Conservation (phyloP, 768 basidiomycete species). For the Russula earlei region DNA sequence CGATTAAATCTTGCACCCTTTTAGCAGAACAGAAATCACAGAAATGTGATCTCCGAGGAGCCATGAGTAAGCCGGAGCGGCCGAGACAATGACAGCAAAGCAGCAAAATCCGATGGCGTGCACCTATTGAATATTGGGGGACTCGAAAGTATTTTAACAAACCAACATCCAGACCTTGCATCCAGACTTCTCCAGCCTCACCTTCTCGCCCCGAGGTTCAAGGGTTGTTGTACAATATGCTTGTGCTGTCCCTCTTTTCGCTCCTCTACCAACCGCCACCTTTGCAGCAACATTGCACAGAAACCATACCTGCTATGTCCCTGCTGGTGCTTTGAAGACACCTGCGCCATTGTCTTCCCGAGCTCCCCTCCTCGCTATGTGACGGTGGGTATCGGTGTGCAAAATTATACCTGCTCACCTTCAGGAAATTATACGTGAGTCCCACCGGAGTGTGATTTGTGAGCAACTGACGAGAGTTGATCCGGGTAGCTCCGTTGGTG, state of each 20-base stretch:
- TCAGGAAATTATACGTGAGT: slow-evolving; percentile 6
- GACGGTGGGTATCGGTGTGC: neutral
- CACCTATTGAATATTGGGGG: too few relatives aligned
- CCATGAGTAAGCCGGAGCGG: too few relatives aligned
- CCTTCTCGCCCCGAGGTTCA: too few relatives aligned
- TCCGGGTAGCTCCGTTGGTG: slow-evolving; percentile 9
- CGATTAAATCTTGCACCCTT: too few relatives aligned
- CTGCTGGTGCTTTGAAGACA: neutral
- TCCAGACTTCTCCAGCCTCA: neutral
- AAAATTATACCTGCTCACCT: slow-evolving; percentile 3
- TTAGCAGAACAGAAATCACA: too few relatives aligned
- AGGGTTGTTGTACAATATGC: neutral
- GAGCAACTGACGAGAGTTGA: neutral
- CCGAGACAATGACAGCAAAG: too few relatives aligned
- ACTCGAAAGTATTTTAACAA: too few relatives aligned
- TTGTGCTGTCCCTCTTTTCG: neutral
- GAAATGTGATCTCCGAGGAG: too few relatives aligned
- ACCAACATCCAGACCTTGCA: too few relatives aligned
- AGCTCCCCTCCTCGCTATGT: neutral
- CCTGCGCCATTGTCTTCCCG: neutral
- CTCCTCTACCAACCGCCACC: neutral
- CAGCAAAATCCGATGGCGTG: too few relatives aligned
- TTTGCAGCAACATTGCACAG: neutral
- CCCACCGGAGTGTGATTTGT: neutral
- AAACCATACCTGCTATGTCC: neutral